Evolutionary conservation across 2,329 filamentous ascomycete genomes (phyloP).

Genomic region (Verticillium albo-atrum): DNA sequence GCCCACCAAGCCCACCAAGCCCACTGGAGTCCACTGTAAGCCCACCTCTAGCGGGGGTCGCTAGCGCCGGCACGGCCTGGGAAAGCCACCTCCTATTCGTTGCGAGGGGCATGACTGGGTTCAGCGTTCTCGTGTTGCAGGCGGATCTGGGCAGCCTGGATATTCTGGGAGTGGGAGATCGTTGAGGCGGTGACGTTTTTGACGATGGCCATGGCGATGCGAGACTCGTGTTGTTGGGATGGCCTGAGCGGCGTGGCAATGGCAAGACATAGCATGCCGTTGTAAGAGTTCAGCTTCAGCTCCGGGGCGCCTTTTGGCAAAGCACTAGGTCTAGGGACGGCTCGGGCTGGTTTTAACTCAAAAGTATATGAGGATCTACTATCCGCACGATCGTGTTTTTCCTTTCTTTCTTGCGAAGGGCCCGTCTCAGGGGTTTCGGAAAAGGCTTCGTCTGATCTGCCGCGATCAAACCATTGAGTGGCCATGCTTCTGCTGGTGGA

Average conservation of each 20-base stretch:
- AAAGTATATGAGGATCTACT: not conserved
- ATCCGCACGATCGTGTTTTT: not conserved
- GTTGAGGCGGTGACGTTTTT: not conserved
- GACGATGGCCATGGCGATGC: not conserved
- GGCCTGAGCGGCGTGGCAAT: too few relatives aligned
- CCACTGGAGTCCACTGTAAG: not conserved
- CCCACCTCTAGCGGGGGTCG: not conserved
- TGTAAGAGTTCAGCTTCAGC: not conserved
- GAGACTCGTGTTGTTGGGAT: not conserved
- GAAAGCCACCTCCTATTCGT: not conserved
- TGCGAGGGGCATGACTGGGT: not conserved
- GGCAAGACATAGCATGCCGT: too few relatives aligned
- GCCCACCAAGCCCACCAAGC: not conserved
- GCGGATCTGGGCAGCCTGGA: not conserved
- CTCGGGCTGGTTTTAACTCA: not conserved
- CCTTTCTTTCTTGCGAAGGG: not conserved
- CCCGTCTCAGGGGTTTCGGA: not conserved
- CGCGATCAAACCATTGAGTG: not conserved
- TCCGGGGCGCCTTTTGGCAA: too few relatives aligned
- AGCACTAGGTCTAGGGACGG: not conserved
- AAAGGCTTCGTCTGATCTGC: not conserved
- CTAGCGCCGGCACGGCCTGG: not conserved
- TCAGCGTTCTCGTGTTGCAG: not conserved
- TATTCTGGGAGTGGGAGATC: not conserved
- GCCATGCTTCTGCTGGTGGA: not conserved